Conservation (phyloP, 2,329 filamentous ascomycete genomes). For the Paracorniculantispora psalliotae region DNA sequence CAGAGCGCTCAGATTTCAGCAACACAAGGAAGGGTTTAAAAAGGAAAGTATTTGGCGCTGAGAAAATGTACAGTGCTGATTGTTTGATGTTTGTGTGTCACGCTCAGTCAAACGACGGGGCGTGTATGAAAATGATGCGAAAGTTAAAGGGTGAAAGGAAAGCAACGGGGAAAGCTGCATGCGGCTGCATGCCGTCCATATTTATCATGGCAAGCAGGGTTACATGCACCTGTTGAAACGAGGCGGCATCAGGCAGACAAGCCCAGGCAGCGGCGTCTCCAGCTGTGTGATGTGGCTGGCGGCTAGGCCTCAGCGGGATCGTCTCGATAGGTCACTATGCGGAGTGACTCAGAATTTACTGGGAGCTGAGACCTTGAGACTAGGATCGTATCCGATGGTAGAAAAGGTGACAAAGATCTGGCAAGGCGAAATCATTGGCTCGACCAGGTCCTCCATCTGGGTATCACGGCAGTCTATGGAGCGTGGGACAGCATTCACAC, state of each 20-base stretch:
- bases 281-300: conserved; percentile 10
- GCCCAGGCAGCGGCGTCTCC: conserved; percentile 5
- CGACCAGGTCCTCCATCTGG: not conserved
- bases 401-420: not conserved
- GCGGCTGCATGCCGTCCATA: conserved; percentile 6
- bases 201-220: conserved; percentile 6
- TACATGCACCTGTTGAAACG: conserved; percentile 4
- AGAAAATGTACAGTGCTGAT: not conserved
- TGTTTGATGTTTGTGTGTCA: not conserved
- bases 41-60: not conserved
- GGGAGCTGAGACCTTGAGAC: not conserved
- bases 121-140: not conserved
- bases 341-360: conserved; percentile 8
- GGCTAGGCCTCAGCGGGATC: conserved; percentile 9
- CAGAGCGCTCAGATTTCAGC: not conserved
- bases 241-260: conserved; percentile 13
- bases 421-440: not conserved
- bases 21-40: not conserved
- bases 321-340: not conserved
- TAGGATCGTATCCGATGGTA: not conserved
- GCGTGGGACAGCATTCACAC: not conserved
- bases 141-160: not conserved
- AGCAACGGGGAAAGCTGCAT: not conserved
- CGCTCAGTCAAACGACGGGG: not conserved
- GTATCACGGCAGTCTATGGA: too few relatives aligned